A percentile compares a stretch with the other conserved stretches of the same genome.
These are phyloP conservation scores for Prunus mira DNA, from an alignment of 306 rosid species.

Conservation along the genomic window DNA sequence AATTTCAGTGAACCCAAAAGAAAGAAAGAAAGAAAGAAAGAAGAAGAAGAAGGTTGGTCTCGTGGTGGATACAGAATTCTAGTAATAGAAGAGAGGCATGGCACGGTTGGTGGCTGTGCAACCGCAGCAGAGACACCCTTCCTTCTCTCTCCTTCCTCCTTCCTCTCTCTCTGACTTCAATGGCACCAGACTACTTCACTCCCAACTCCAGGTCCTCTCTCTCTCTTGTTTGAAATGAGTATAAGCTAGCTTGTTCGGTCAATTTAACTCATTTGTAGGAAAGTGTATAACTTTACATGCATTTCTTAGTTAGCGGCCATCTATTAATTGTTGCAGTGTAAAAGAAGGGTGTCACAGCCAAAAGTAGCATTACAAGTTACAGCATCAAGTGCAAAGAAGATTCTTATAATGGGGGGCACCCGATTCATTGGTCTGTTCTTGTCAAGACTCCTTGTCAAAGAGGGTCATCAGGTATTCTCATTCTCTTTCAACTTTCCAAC, in stretches of 20 bases:
- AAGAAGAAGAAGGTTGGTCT: not conserved
- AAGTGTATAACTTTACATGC: not conserved
- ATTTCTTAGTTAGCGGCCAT: not conserved
- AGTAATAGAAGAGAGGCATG: conserved; percentile 30
- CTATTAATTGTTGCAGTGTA: conserved; percentile 40
- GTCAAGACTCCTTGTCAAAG: conserved; percentile 89
- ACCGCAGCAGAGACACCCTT: conserved; percentile 63
- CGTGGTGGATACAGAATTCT: not conserved
- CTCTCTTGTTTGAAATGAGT: not conserved
- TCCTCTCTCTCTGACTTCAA: conserved; percentile 81
- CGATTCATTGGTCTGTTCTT: conserved; percentile 88
- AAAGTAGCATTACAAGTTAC: conserved; percentile 59
- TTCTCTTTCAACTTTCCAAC: not conserved
- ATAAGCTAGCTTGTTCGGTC: not conserved
- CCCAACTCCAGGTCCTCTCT: conserved; percentile 68
- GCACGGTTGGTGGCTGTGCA: conserved; percentile 65
- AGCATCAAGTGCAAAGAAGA: conserved; percentile 78
- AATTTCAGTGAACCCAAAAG: conserved; percentile 18
- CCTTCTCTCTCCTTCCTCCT: conserved; percentile 82
- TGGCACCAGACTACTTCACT: conserved; percentile 68
- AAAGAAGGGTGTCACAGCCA: conserved; percentile 57
- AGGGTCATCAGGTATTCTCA: conserved; percentile 78
- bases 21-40: conserved; percentile 16
- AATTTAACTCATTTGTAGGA: not conserved
- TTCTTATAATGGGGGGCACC: conserved; percentile 96